phyloP scores from a whole-genome alignment of 2,329 filamentous ascomycete species.

The Aspergillus felis region DNA sequence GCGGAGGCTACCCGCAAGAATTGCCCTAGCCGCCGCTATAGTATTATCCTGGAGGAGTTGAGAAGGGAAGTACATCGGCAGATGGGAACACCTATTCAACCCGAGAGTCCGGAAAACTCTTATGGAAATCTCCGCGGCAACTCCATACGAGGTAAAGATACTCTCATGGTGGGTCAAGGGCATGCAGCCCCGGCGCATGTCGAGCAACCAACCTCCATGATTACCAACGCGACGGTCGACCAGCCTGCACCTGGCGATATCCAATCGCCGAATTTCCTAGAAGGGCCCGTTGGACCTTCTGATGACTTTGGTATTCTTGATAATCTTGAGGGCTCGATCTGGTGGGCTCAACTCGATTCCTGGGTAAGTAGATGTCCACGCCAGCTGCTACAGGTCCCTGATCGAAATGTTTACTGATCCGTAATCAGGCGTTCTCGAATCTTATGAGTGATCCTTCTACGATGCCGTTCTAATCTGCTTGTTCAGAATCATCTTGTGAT shows the following conservation, averaged over 20 bases:
- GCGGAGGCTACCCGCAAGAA: constrained; percentile 46
- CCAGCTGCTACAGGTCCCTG: background rate
- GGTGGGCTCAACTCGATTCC: constrained; percentile 38
- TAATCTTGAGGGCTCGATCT: constrained; percentile 34
- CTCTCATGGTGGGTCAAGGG: constrained; percentile 3
- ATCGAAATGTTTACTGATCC: constrained; percentile 6
- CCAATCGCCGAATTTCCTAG: constrained; percentile 16
- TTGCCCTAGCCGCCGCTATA: constrained; percentile 46
- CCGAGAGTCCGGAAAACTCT: background rate
- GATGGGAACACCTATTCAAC: constrained; percentile 18
- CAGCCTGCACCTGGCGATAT: constrained; percentile 14
- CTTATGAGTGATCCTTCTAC: constrained; percentile 28
- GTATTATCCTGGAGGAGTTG: constrained; percentile 47
- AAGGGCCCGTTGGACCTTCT: constrained; percentile 15
- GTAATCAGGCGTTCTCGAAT: constrained; percentile 30
- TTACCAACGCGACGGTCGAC: constrained; percentile 14
- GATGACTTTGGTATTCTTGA: constrained; percentile 29
- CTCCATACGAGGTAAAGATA: background rate
- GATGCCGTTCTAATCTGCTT: constrained; percentile 16
- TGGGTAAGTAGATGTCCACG: constrained; percentile 26
- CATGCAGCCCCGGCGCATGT: background rate
- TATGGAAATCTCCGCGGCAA: constrained; percentile 1
- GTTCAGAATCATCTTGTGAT: too few species aligned
- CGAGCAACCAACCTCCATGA: constrained; percentile 9
- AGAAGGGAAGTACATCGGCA: constrained; percentile 40